These are phyloP conservation scores for Hygrophila difformis DNA, from an alignment of 257 asterid species.

Conservation along the genomic window DNA sequence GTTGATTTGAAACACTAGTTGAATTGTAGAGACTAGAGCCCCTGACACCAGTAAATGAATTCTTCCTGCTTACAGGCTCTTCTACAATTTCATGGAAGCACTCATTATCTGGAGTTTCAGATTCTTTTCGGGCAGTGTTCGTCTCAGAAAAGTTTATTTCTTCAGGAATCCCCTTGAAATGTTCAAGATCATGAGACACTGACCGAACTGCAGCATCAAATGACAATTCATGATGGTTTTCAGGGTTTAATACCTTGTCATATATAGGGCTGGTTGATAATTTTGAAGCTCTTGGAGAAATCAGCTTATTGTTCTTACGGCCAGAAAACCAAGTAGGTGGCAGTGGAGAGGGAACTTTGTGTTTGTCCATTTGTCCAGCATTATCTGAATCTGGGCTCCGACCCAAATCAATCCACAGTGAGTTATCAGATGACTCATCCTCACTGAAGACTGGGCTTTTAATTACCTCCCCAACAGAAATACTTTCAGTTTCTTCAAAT, in stretches of 20 bases:
- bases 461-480: conserved; percentile 91
- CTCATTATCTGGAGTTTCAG: conserved; percentile 20
- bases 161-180: conserved; percentile 55
- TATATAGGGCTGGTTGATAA: conserved; percentile 55
- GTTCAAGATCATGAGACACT: conserved; percentile 74
- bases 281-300: conserved; percentile 64
- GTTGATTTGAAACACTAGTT: conserved; percentile 21
- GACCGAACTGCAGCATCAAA: conserved; percentile 89
- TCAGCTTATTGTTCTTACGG: conserved; percentile 46
- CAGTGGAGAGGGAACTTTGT: conserved; percentile 54
- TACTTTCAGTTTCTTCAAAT: conserved; percentile 85
- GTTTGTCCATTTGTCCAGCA: conserved; percentile 48
- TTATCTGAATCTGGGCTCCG: conserved; percentile 83
- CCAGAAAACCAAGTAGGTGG: conserved; percentile 89
- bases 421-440: conserved; percentile 92
- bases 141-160: too few relatives aligned
- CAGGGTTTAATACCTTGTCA: conserved; percentile 46
- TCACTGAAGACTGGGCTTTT: conserved; percentile 96
- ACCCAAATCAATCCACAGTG: conserved; percentile 97
- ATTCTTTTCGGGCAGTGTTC: conserved; percentile 21
- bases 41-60: conserved; percentile 19
- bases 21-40: conserved; percentile 16
- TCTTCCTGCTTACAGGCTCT: conserved; percentile 40
- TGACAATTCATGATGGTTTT: conserved; percentile 49
- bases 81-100: conserved; percentile 55